Conservation (phyloP, 305 asterid genomes). For the Solanum aculeatissimum region DNA sequence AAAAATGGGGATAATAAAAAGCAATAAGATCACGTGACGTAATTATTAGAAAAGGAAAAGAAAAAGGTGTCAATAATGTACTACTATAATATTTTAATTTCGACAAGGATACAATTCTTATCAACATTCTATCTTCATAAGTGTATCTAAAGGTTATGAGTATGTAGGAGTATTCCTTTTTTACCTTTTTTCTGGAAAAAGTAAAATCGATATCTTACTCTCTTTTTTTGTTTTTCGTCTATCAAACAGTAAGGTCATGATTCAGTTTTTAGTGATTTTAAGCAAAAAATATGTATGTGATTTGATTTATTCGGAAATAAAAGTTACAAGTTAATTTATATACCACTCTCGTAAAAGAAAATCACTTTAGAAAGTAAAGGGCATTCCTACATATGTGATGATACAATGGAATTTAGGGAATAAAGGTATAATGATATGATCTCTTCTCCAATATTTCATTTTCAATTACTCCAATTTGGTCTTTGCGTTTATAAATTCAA, state of each 20-base stretch:
- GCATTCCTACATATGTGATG: conserved; percentile 21
- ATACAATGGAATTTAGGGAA: conserved; percentile 3
- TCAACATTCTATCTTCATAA: not conserved
- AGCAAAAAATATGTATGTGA: too few relatives aligned
- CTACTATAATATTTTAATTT: not conserved
- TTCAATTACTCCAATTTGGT: not conserved
- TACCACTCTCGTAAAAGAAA: not conserved
- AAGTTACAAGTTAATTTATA: not conserved
- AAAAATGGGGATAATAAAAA: not conserved
- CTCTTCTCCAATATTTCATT: not conserved
- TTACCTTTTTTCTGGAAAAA: conserved; percentile 1
- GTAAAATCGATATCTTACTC: conserved; percentile 9
- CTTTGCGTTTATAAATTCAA: not conserved
- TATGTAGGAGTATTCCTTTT: not conserved
- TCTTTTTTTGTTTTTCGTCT: not conserved
- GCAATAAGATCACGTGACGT: not conserved
- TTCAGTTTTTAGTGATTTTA: too few relatives aligned
- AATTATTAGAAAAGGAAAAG: not conserved
- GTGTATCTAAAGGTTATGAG: not conserved
- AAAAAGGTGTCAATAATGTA: not conserved
- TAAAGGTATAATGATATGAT: not conserved
- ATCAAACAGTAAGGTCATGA: not conserved
- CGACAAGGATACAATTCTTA: not conserved
- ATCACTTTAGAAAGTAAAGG: not conserved
- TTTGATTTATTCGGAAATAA: too few relatives aligned